Evolutionary conservation across 192 early-diverging fungal species (phyloP).

Genomic region (Umbelopsis sp.): DNA sequence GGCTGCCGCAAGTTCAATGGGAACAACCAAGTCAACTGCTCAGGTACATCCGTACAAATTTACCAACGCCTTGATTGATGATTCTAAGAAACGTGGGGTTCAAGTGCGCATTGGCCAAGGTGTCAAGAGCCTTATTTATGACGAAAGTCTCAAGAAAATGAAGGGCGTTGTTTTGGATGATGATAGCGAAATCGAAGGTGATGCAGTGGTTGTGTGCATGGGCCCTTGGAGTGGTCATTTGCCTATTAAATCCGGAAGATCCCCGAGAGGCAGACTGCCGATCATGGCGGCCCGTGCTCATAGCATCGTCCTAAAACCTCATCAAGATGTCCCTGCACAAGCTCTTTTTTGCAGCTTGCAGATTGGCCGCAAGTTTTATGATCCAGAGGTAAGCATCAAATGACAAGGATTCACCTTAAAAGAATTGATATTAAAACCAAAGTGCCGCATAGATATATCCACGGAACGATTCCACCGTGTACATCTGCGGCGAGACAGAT

Average conservation of each 20-base stretch:
- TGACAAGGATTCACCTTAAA: background rate
- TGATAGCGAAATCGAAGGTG: conserved; percentile 29
- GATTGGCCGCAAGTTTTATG: conserved; percentile 24
- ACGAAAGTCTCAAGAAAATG: background rate
- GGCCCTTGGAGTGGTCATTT: conserved; percentile 47
- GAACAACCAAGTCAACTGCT: conserved; percentile 39
- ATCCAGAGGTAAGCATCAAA: conserved; percentile 41
- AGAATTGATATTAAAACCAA: background rate
- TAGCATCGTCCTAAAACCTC: conserved; percentile 37
- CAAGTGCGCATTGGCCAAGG: conserved; percentile 29
- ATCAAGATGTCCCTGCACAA: conserved; percentile 30
- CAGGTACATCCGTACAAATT: conserved; percentile 47
- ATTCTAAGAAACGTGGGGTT: conserved; percentile 35
- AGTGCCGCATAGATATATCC: conserved; percentile 37
- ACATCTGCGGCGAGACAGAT: conserved; percentile 45
- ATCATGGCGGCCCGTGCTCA: conserved; percentile 42
- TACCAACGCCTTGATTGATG: conserved; percentile 37
- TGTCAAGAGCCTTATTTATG: conserved; percentile 21
- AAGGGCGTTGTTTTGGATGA: conserved; percentile 35
- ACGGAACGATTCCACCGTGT: conserved; percentile 52
- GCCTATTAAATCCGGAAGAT: conserved; percentile 26
- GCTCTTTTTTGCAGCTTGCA: conserved; percentile 42
- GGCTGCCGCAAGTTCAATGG: conserved; percentile 25
- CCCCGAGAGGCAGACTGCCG: conserved; percentile 25
- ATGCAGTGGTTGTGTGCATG: conserved; percentile 45